Evolutionary conservation across 495 filamentous ascomycete genomes (phyloP).

Genomic region (Aspergillus saccharolyticus): DNA sequence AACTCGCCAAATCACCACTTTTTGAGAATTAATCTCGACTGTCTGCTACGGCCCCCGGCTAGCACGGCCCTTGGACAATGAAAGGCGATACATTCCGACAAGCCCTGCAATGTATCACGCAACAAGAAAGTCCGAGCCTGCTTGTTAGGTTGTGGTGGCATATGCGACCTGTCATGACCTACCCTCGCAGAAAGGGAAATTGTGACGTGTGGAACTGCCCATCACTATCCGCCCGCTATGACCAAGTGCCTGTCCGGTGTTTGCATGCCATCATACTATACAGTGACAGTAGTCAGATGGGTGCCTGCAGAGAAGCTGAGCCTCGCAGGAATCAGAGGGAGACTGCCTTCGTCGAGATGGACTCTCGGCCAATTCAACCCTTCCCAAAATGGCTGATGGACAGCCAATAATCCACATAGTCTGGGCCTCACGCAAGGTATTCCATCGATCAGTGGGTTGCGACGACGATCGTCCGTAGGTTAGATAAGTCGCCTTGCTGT

Average conservation of each 20-base stretch:
- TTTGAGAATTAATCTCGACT: not conserved
- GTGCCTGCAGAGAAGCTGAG: not conserved
- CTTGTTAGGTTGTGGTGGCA: not conserved
- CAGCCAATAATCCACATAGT: not conserved
- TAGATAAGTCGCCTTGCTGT: conserved; percentile 2
- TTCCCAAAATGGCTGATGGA: not conserved
- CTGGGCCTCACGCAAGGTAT: conserved; percentile 6
- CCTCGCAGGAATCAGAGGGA: not conserved
- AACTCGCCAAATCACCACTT: conserved; percentile 7
- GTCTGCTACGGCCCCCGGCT: not conserved
- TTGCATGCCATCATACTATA: not conserved
- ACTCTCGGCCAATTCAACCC: not conserved
- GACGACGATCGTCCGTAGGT: conserved; percentile 10
- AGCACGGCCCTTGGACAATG: not conserved
- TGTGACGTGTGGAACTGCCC: not conserved
- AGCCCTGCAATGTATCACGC: not conserved
- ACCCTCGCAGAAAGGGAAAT: not conserved
- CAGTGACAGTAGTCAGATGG: not conserved
- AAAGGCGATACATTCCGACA: not conserved
- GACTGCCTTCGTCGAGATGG: not conserved
- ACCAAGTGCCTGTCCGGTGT: no score
- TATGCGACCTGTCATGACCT: not conserved
- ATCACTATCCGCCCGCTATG: not conserved
- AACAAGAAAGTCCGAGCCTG: not conserved
- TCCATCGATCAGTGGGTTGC: not conserved